These are phyloP conservation scores for Tolypocladium inflatum DNA, from an alignment of 2,329 filamentous ascomycete genomes.

Conservation along the genomic window DNA sequence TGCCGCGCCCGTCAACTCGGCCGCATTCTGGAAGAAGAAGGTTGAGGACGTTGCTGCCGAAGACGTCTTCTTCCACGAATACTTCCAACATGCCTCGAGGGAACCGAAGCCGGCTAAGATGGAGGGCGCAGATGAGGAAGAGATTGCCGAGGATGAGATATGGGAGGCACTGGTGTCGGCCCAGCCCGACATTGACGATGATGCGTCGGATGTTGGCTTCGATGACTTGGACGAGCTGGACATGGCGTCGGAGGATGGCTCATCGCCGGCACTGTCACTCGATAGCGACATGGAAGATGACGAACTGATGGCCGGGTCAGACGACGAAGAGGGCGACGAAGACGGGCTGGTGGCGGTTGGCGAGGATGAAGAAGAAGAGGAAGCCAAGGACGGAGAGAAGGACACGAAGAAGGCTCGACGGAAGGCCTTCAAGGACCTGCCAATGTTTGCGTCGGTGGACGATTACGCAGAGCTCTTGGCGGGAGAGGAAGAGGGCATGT, in stretches of 20 bases:
- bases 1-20: slow-evolving; percentile 59
- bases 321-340: slow-evolving; percentile 34
- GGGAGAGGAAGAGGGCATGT: slow-evolving; percentile 51
- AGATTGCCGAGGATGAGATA: slow-evolving; percentile 67
- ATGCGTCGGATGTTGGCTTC: slow-evolving; percentile 41
- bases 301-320: slow-evolving; percentile 31
- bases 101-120: slow-evolving; percentile 43
- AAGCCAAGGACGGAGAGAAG: slow-evolving; percentile 54
- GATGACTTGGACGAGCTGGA: slow-evolving; percentile 39
- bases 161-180: slow-evolving; percentile 85
- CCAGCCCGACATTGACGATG: slow-evolving; percentile 52
- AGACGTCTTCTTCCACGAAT: slow-evolving; percentile 96
- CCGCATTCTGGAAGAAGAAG: slow-evolving; percentile 86
- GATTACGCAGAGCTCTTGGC: slow-evolving; percentile 85
- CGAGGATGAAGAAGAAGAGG: slow-evolving; percentile 30
- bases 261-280: slow-evolving; percentile 21
- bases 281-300: slow-evolving; percentile 38
- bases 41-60: slow-evolving; percentile 79
- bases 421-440: slow-evolving; percentile 80
- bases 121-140: slow-evolving; percentile 36
- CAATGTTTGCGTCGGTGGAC: slow-evolving; percentile 86
- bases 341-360: slow-evolving; percentile 25
- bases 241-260: slow-evolving; percentile 39
- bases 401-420: slow-evolving; percentile 45
- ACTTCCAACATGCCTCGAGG: slow-evolving; percentile 73